Percentiles rank a stretch among this genome's conserved stretches.
phyloP scores from a whole-genome alignment of 2,329 filamentous ascomycete species.

The Aspergillus nomiae region DNA sequence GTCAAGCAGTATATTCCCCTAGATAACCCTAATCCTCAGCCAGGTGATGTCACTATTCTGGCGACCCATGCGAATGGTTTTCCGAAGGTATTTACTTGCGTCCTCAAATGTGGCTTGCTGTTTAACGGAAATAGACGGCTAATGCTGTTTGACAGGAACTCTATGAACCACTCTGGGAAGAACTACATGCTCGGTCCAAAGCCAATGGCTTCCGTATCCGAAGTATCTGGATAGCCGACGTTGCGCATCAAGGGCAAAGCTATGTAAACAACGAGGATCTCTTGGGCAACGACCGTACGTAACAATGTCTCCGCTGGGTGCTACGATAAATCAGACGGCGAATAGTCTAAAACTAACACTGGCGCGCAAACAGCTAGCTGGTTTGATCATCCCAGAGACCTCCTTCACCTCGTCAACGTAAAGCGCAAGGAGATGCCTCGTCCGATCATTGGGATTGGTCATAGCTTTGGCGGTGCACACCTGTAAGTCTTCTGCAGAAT shows the following conservation, averaged over 20 bases:
- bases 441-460: constrained; percentile 80
- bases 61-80: constrained; percentile 90
- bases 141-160: constrained; percentile 63
- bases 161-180: constrained; percentile 90
- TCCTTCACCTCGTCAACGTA: constrained; percentile 80
- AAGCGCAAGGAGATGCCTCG: constrained; percentile 79
- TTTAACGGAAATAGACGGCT: constrained; percentile 1
- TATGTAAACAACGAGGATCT: constrained; percentile 73
- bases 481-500: constrained; percentile 48
- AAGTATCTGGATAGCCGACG: constrained; percentile 86
- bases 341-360: constrained; percentile 19
- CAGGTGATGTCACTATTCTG: constrained; percentile 81
- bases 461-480: constrained; percentile 82
- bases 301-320: background rate
- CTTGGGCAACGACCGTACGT: constrained; percentile 81
- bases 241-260: constrained; percentile 81
- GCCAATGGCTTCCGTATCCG: constrained; percentile 69
- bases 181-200: constrained; percentile 65
- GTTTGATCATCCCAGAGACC: constrained; percentile 82
- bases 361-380: constrained; percentile 64
- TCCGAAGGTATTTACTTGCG: constrained; percentile 65
- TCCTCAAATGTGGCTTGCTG: background rate
- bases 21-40: constrained; percentile 66
- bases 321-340: background rate
- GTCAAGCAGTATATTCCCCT: constrained; percentile 87